These are phyloP conservation scores for Sideroxylon spinosum DNA, from an alignment of 179 eudicot genomes.

Conservation along the genomic window DNA sequence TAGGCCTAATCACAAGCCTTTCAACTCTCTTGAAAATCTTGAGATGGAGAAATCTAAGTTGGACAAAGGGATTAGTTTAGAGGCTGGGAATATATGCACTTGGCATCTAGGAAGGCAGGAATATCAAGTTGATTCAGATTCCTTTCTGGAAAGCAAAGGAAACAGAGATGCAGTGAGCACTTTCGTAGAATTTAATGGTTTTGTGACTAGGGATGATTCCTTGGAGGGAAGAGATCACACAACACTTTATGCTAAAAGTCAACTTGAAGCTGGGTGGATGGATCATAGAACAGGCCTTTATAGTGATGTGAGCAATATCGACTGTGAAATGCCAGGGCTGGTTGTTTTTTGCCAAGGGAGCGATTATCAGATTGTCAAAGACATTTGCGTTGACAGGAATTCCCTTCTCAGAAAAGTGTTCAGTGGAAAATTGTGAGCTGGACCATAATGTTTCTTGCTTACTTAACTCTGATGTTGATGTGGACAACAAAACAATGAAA, in stretches of 20 bases:
- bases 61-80: not conserved
- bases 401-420: not conserved
- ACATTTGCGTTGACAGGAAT: slow-evolving; percentile 15
- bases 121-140: slow-evolving; percentile 7
- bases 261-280: not conserved
- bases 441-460: slow-evolving; percentile 9
- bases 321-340: not conserved
- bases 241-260: not conserved
- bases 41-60: slow-evolving; percentile 12
- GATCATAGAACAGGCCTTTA: not conserved
- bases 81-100: not conserved
- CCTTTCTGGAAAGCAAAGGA: not conserved
- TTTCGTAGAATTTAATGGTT: not conserved
- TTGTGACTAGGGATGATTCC: not conserved
- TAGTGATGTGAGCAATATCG: not conserved
- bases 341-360: slow-evolving; percentile 6
- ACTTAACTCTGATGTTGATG: slow-evolving; percentile 9
- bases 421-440: slow-evolving; percentile 11
- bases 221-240: not conserved
- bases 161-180: not conserved
- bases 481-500: not conserved
- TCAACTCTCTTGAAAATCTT: not conserved
- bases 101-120: slow-evolving; percentile 1
- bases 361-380: slow-evolving; percentile 9
- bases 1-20: not conserved